phyloP scores from a whole-genome alignment of 768 basidiomycete species.

The Mycena rebaudengoi region DNA sequence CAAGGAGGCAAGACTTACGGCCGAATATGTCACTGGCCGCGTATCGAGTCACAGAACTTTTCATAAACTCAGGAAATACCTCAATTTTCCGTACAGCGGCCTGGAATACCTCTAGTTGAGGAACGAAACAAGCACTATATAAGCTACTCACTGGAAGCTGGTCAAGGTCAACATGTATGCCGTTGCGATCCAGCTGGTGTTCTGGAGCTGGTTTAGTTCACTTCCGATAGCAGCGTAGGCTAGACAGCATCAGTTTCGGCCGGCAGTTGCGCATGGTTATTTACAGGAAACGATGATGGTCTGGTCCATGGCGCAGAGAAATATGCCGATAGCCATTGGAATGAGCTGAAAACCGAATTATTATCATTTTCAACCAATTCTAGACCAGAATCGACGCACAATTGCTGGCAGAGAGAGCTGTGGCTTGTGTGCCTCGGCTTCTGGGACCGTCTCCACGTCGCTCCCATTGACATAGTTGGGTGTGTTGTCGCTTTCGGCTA shows the following conservation, averaged over 20 bases:
- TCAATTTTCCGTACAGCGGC: constrained; percentile 70
- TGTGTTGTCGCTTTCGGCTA: constrained; percentile 22
- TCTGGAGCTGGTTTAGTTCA: constrained; percentile 68
- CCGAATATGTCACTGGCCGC: constrained; percentile 66
- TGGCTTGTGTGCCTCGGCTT: constrained; percentile 14
- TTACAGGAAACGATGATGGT: constrained; percentile 59
- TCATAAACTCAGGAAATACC: not conserved
- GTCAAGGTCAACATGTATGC: constrained; percentile 69
- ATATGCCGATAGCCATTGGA: constrained; percentile 58
- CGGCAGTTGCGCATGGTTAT: constrained; percentile 6
- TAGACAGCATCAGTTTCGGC: constrained; percentile 19
- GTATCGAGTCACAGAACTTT: not conserved
- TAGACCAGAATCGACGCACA: constrained; percentile 35
- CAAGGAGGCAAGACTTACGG: constrained; percentile 63
- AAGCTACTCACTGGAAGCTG: constrained; percentile 62
- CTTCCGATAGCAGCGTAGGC: constrained; percentile 65
- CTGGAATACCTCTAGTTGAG: constrained; percentile 37
- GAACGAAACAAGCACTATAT: not conserved
- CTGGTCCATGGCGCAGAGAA: constrained; percentile 57
- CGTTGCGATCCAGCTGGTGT: constrained; percentile 73
- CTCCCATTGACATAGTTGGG: constrained; percentile 16
- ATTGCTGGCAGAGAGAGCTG: constrained; percentile 20
- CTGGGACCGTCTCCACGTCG: constrained; percentile 13
- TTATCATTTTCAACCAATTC: not conserved
- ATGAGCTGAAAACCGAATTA: constrained; percentile 41